Base-by-base conservation (phyloP, 345 rosid genomes). In the Pelargonium nanum region DNA sequence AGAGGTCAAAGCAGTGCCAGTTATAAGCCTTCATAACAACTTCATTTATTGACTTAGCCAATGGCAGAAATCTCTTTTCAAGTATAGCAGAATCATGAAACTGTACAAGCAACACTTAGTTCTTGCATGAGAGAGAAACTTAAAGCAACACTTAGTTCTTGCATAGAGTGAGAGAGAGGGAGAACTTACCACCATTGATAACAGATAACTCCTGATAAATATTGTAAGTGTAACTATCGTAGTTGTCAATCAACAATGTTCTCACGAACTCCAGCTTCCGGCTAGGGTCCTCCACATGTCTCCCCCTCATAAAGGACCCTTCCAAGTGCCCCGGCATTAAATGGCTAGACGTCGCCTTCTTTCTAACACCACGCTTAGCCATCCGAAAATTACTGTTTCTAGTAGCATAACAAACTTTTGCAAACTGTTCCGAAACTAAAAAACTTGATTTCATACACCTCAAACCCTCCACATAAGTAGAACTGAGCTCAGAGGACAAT, bases 171-270 rank as follows among this genome's bases (percentile, higher is more conserved):
- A 66, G 24, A 53, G 55, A 56, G 45, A 61, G 50, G 30, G 28
- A 50, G 19, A 64, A 65, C 68, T 62, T 78, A 93, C 99, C 72
- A 61, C 97, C 99, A 73, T 93, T 93, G 54, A 93, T 77, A 58
- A 85, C 81, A 64, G 94, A 84, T 2, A 93, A 64, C 40, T 89
- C 89, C 70, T 87, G 96, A 68, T 85, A 83, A 55, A 93, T 93
- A 73, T 93, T 93, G 75, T 78, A 93, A 4, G 99, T 89, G 66
- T 89, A 92, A 72, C 97, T 92, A 77, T 92, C 99, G 69, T 89
- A 89, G 68, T 89, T 92, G 74, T 92, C 99, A 53, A 92, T 83
- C 60, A 92, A 75, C 81, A 92, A 66, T 22, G 99, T 92, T 79
- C 97, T 86, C 32, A 89, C 88, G 58, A 71, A 72, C 19, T 84